phyloP scores from a whole-genome alignment of 306 rosid species.

The Glycyrrhiza uralensis region DNA sequence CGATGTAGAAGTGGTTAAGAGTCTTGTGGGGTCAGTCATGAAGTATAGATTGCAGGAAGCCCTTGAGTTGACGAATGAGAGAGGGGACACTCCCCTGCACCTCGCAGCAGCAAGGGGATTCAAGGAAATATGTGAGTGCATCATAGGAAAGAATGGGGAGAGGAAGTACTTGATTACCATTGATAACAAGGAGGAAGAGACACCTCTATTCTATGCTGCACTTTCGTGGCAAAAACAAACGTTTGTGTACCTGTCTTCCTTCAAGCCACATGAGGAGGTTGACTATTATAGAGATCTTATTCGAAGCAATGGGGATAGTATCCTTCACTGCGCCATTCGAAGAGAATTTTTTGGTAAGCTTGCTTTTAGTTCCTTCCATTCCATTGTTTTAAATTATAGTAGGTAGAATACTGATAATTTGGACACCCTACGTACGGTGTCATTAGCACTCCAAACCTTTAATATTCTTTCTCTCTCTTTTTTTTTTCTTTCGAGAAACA shows the following conservation, averaged over 20 bases:
- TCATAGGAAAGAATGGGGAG: neutral
- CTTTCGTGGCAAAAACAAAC: neutral
- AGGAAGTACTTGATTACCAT: neutral
- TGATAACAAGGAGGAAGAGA: neutral
- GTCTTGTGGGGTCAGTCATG: neutral
- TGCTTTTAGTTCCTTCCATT: no score
- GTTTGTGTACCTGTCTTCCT: neutral
- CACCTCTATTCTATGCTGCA: constrained; percentile 14
- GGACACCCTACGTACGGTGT: no score
- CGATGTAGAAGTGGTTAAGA: neutral
- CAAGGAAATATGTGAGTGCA: constrained; percentile 15
- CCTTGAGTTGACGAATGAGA: neutral
- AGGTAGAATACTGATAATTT: no score
- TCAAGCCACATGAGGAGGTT: neutral
- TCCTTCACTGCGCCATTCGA: constrained; percentile 22
- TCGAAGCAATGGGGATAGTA: neutral
- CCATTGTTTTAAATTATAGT: no score
- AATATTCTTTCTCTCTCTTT: no score
- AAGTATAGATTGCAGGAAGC: rapidly evolving
- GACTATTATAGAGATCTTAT: neutral
- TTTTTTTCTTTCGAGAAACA: no score
- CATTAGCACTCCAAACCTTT: no score
- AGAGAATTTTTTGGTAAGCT: constrained; percentile 20
- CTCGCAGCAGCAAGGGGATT: constrained; percentile 42
- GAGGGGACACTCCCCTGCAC: constrained; percentile 55